Conservation (phyloP, 805 yeast species). For the Yamadazyma takamatsuzukensis region DNA sequence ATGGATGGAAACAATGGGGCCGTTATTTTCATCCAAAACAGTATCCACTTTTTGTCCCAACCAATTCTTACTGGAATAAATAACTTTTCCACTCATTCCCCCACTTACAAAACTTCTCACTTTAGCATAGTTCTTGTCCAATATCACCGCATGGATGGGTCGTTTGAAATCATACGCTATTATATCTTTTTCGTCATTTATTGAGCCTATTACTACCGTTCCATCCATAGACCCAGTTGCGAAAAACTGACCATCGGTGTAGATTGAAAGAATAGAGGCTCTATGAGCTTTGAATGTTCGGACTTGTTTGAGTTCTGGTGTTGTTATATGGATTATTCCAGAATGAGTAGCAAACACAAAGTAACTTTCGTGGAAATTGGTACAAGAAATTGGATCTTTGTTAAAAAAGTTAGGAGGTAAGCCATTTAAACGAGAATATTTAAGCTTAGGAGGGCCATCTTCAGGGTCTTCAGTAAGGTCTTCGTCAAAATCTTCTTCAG, state of each 20-base stretch:
- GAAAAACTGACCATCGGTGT: constrained; percentile 68
- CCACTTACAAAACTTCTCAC: constrained; percentile 76
- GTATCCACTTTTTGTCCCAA: constrained; percentile 76
- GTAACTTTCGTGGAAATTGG: constrained; percentile 54
- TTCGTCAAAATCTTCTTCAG: constrained; percentile 4
- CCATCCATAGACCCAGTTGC: constrained; percentile 96
- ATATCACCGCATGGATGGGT: constrained; percentile 82
- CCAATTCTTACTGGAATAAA: constrained; percentile 80
- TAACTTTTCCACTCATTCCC: constrained; percentile 82
- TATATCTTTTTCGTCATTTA: constrained; percentile 58
- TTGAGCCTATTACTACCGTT: constrained; percentile 76
- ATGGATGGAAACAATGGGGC: constrained; percentile 68
- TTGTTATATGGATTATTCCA: constrained; percentile 70
- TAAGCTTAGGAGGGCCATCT: constrained; percentile 66
- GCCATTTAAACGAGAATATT: constrained; percentile 65
- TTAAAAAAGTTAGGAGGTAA: constrained; percentile 70
- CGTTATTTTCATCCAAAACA: constrained; percentile 53
- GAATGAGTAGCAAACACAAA: constrained; percentile 87
- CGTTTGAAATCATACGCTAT: constrained; percentile 78
- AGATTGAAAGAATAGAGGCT: constrained; percentile 74
- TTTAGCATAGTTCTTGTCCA: constrained; percentile 64
- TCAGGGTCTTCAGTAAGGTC: constrained; percentile 17
- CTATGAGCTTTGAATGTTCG: constrained; percentile 81
- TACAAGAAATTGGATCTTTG: constrained; percentile 75
- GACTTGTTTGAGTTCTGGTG: constrained; percentile 54